Conservation (phyloP, 1,284 basidiomycete species). For the Rhodotorula sp. region DNA sequence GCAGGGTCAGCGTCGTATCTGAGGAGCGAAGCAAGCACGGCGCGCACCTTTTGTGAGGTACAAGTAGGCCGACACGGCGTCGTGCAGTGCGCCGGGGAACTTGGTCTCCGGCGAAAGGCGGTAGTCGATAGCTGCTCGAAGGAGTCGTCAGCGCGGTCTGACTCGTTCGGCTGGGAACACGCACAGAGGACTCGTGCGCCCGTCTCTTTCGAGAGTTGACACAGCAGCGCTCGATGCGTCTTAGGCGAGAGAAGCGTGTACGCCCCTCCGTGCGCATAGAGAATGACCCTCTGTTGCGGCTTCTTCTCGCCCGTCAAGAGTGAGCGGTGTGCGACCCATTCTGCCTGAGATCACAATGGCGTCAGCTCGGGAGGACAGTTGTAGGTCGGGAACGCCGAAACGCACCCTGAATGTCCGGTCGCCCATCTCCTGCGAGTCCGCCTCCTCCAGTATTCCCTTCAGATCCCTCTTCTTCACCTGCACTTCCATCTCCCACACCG, state of each 20-base stretch:
- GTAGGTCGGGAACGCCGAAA: too few species aligned
- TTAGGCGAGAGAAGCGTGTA: constrained; percentile 17
- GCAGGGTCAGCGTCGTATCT: background rate
- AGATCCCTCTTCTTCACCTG: constrained; percentile 13
- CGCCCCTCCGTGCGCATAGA: constrained; percentile 38
- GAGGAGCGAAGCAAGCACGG: too few species aligned
- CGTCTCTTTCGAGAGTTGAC: constrained; percentile 15
- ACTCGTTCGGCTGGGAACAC: too few species aligned
- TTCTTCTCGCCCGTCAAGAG: background rate
- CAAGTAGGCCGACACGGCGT: constrained; percentile 49
- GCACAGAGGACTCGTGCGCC: constrained; percentile 9
- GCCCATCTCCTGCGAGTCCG: constrained; percentile 13
- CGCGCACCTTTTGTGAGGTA: constrained; percentile 31
- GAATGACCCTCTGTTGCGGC: constrained; percentile 13
- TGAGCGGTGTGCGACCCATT: constrained; percentile 22
- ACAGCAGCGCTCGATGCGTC: constrained; percentile 24
- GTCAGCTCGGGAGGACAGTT: background rate
- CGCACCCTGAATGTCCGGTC: constrained; percentile 16
- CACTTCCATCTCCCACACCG: constrained; percentile 3
- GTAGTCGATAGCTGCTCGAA: constrained; percentile 28
- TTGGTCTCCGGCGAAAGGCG: constrained; percentile 35
- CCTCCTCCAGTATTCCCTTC: constrained; percentile 8
- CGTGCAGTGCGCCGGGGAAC: constrained; percentile 50
- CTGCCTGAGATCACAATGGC: constrained; percentile 1
- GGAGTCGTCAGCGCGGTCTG: background rate